These are phyloP conservation scores for Candida glucosophila DNA, from an alignment of 1,139 yeast genomes.

Conservation along the genomic window DNA sequence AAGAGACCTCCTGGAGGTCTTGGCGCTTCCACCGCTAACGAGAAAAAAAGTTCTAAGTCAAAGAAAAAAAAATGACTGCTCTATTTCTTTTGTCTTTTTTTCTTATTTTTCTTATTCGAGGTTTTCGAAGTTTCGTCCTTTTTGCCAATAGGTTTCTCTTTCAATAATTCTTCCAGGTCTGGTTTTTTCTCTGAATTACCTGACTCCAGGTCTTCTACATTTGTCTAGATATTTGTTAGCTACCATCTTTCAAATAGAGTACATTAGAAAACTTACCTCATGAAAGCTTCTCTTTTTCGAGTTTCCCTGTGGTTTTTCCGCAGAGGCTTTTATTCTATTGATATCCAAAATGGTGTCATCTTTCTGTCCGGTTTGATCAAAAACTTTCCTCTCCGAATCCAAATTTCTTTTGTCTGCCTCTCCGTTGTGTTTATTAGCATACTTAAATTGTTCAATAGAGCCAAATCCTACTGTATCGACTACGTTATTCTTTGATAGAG, in stretches of 20 bases:
- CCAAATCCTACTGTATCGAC: conserved; percentile 28
- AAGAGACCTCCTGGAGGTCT: no score
- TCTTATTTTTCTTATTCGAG: conserved; percentile 1
- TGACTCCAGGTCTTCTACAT: no score
- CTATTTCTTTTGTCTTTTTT: conserved; percentile 1
- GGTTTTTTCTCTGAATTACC: no score
- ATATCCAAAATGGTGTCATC: conserved; percentile 77
- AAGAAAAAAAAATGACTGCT: conserved; percentile 11
- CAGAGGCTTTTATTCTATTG: no score
- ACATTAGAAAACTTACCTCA: no score
- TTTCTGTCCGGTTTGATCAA: conserved; percentile 49
- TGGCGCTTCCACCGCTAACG: conserved; percentile 9
- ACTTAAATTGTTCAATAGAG: conserved; percentile 52
- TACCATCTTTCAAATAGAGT: no score
- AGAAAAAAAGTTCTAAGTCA: conserved; percentile 15
- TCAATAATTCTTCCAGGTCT: conserved; percentile 77
- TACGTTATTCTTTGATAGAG: conserved; percentile 20
- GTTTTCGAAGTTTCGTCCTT: conserved; percentile 23
- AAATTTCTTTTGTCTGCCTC: conserved; percentile 19
- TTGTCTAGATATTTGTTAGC: no score
- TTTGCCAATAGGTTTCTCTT: conserved; percentile 56
- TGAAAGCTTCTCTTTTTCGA: no score
- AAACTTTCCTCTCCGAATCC: conserved; percentile 37
- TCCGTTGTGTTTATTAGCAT: conserved; percentile 65
- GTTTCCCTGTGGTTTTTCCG: no score